These are phyloP conservation scores for Oropetium thomaeum DNA, from an alignment of 176 grass and related monocot genomes.

Conservation along the genomic window DNA sequence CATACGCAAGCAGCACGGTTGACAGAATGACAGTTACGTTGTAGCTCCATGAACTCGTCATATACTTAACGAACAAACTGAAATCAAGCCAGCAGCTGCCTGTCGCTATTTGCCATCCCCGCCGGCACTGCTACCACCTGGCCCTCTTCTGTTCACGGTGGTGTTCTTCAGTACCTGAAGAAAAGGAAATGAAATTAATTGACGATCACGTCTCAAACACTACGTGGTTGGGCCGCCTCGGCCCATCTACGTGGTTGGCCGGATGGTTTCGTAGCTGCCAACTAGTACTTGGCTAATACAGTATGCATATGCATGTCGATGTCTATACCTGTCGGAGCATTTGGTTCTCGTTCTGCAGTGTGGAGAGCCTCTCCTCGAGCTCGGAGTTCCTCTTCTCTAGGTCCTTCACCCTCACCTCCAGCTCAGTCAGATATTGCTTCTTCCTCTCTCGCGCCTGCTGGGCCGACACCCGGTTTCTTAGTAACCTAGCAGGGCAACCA, in stretches of 20 bases:
- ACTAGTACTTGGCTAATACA: too few species aligned
- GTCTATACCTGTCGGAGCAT: constrained; percentile 67
- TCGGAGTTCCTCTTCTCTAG: constrained; percentile 73
- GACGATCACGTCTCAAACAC: too few species aligned
- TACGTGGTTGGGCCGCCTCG: background rate
- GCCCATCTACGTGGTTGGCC: background rate
- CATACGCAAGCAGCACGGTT: background rate
- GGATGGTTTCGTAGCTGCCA: background rate
- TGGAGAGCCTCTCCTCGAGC: constrained; percentile 71
- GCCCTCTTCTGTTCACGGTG: constrained; percentile 72
- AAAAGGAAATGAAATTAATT: background rate
- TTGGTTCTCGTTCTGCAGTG: constrained; percentile 85
- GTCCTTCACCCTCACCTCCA: constrained; percentile 65
- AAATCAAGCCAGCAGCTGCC: background rate
- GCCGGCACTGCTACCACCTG: constrained; percentile 45
- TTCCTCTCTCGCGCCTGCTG: constrained; percentile 86
- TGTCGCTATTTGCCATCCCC: constrained; percentile 54
- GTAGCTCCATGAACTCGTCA: background rate
- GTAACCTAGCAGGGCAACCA: constrained; percentile 50
- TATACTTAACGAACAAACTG: background rate
- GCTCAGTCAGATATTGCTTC: constrained; percentile 66
- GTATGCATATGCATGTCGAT: background rate
- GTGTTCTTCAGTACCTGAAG: constrained; percentile 91
- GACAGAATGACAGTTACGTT: too few species aligned
- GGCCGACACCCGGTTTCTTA: constrained; percentile 78